These are phyloP conservation scores for Entrophospora sp. DNA, from an alignment of 192 early-diverging fungal species.

Conservation along the genomic window DNA sequence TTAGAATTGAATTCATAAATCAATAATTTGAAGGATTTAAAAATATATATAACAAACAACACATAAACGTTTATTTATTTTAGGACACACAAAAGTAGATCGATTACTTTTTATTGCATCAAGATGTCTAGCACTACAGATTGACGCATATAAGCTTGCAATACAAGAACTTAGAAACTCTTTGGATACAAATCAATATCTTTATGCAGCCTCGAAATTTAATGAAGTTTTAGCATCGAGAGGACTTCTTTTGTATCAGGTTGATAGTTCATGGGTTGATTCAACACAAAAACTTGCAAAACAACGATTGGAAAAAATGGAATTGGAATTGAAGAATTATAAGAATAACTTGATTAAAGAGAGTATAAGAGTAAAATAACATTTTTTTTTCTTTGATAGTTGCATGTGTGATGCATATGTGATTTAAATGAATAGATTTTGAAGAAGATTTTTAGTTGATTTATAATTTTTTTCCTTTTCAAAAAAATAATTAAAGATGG, in stretches of 20 bases:
- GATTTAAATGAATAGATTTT: no score
- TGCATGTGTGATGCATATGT: no score
- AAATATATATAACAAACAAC: not conserved
- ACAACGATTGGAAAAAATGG: constrained; percentile 49
- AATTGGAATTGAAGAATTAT: constrained; percentile 70
- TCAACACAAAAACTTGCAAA: constrained; percentile 40
- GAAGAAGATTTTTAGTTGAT: no score
- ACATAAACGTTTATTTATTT: not conserved
- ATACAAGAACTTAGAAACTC: constrained; percentile 47
- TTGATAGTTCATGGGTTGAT: constrained; percentile 43
- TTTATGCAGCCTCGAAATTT: constrained; percentile 38
- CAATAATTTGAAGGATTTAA: not conserved
- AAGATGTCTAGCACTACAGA: constrained; percentile 51
- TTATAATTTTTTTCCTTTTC: no score
- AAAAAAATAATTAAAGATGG: constrained; percentile 47
- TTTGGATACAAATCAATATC: constrained; percentile 43
- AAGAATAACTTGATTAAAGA: constrained; percentile 76
- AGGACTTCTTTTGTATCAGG: constrained; percentile 25
- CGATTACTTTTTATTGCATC: constrained; percentile 69
- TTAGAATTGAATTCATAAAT: constrained; percentile 10
- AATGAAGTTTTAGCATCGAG: constrained; percentile 40
- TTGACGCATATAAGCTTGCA: constrained; percentile 60
- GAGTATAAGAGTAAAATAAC: constrained; percentile 74
- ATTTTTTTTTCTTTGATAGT: no score
- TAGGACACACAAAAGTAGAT: constrained; percentile 60